Evolutionary conservation across 2,329 filamentous ascomycete species (phyloP).

Genomic region (Pestalotiopsis sp.): DNA sequence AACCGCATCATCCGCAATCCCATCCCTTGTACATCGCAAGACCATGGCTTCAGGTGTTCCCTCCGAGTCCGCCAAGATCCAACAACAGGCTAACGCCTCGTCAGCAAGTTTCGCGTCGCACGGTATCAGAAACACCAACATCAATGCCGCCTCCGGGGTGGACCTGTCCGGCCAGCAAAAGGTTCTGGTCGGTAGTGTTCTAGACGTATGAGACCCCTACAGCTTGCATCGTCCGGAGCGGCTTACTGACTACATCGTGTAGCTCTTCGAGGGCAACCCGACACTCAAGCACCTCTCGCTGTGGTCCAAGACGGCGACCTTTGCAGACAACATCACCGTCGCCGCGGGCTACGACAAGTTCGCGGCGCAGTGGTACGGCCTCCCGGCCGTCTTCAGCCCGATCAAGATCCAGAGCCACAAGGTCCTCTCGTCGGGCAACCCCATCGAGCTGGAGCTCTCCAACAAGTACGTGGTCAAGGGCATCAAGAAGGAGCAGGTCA

Average conservation of each 20-base stretch:
- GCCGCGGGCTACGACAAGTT: conserved; percentile 24
- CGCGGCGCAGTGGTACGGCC: conserved; percentile 57
- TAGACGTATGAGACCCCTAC: conserved; percentile 46
- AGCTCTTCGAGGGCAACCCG: conserved; percentile 63
- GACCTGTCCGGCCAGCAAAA: conserved; percentile 52
- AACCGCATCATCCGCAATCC: background rate
- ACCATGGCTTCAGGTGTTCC: conserved; percentile 31
- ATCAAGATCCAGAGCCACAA: conserved; percentile 58
- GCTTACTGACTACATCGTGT: background rate
- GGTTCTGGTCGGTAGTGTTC: conserved; percentile 57
- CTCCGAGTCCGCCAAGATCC: conserved; percentile 29
- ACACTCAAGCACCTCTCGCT: conserved; percentile 61
- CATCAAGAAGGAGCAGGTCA: conserved; percentile 33
- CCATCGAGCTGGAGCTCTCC: conserved; percentile 54
- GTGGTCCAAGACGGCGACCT: conserved; percentile 60
- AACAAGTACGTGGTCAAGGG: conserved; percentile 40
- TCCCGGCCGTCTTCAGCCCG: conserved; percentile 58
- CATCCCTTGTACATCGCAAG: background rate
- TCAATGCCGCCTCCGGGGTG: conserved; percentile 54
- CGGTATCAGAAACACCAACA: conserved; percentile 54
- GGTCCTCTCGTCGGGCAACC: conserved; percentile 59
- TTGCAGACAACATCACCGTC: conserved; percentile 28
- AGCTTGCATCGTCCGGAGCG: too few species aligned
- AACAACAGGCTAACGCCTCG: conserved; percentile 18
- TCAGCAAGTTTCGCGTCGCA: conserved; percentile 29